Conservation (phyloP, 805 yeast genomes). For the Cyberlindnera mrakii region DNA sequence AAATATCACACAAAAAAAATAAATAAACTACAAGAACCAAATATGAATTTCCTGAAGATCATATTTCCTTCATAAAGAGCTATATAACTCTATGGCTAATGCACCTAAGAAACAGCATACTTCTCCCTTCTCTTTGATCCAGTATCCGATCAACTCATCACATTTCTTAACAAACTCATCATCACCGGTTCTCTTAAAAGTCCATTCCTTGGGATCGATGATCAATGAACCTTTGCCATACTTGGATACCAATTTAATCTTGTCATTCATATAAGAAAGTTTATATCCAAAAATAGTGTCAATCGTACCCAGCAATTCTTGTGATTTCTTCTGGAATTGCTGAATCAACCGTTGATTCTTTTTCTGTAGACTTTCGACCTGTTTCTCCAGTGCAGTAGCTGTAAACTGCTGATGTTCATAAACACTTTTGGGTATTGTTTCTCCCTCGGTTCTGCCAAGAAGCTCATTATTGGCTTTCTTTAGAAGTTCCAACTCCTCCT, state of each 20-base stretch:
- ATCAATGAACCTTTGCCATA: constrained; percentile 42
- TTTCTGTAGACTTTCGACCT: constrained; percentile 45
- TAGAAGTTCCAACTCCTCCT: constrained; percentile 43
- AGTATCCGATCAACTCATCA: constrained; percentile 42
- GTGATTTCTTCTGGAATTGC: constrained; percentile 58
- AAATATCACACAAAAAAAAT: no score
- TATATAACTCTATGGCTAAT: constrained; percentile 56
- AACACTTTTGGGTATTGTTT: constrained; percentile 51
- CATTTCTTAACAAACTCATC: constrained; percentile 35
- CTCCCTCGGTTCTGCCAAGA: constrained; percentile 23
- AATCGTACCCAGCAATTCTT: constrained; percentile 63
- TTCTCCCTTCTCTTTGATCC: constrained; percentile 65
- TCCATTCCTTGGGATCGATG: constrained; percentile 49
- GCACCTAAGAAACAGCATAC: constrained; percentile 78
- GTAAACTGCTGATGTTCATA: constrained; percentile 60
- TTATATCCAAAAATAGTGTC: constrained; percentile 66
- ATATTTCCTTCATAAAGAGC: constrained; percentile 26
- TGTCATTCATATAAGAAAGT: constrained; percentile 56
- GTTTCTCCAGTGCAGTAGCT: constrained; percentile 38
- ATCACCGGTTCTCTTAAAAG: constrained; percentile 34
- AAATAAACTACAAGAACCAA: neutral
- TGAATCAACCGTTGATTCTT: constrained; percentile 45
- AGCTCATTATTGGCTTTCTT: constrained; percentile 55
- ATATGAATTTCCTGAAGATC: no score
- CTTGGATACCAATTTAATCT: constrained; percentile 49